Conservation (phyloP, 179 eudicot species). For the Corrigiola litoralis region DNA sequence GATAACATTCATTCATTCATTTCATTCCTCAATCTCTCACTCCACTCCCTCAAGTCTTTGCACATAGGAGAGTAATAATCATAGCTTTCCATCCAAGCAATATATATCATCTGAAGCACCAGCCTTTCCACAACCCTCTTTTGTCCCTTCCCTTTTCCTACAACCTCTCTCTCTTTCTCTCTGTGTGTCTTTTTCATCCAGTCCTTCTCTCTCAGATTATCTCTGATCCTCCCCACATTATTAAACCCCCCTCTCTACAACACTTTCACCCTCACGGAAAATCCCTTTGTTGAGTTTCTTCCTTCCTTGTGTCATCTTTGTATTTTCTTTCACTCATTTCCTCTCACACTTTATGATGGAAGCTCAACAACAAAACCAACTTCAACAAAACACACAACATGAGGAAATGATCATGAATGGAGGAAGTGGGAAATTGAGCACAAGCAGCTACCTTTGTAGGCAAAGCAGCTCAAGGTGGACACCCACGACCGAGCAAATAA, state of each 20-base stretch:
- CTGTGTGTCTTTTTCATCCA: conserved; percentile 28
- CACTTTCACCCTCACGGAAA: neutral
- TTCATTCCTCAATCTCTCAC: conserved; percentile 9
- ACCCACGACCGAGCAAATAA: conserved; percentile 89
- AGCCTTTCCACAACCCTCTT: conserved; percentile 41
- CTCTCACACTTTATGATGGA: conserved; percentile 41
- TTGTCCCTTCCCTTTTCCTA: conserved; percentile 38
- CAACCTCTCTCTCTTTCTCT: conserved; percentile 9
- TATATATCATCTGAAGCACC: conserved; percentile 27
- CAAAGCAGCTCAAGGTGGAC: conserved; percentile 84
- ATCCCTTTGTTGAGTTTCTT: neutral
- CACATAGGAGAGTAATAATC: neutral
- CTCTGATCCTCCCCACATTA: conserved; percentile 29
- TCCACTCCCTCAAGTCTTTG: neutral
- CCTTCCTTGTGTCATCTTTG: conserved; percentile 6
- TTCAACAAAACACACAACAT: conserved; percentile 9
- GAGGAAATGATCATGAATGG: conserved; percentile 6
- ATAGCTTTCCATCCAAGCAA: conserved; percentile 44
- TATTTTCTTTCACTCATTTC: conserved; percentile 31
- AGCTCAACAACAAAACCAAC: conserved; percentile 29
- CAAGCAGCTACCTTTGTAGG: conserved; percentile 44
- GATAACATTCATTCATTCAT: conserved; percentile 28
- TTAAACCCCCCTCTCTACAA: neutral
- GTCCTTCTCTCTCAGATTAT: conserved; percentile 45
- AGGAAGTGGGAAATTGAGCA: conserved; percentile 16